These are phyloP conservation scores for Solanum lignicaule DNA, from an alignment of 257 asterid genomes.

Conservation along the genomic window DNA sequence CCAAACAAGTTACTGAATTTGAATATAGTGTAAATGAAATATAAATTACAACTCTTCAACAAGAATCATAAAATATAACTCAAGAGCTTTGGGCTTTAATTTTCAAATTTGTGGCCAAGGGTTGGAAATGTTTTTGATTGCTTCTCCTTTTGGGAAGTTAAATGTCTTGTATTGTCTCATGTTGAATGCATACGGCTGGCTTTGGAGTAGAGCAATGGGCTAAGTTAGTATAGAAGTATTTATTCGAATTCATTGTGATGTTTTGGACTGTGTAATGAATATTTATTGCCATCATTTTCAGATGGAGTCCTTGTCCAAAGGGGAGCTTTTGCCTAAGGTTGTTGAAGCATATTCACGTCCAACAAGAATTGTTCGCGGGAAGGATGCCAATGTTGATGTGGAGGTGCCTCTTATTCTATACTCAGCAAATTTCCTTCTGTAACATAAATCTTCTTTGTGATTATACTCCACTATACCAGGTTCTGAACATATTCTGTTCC, in stretches of 20 bases:
- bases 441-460: not conserved
- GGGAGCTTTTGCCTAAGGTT: conserved; percentile 58
- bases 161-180: not conserved
- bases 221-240: not conserved
- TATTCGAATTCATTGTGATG: not conserved
- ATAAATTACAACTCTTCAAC: not conserved
- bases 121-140: not conserved
- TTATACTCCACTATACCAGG: not conserved
- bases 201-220: not conserved
- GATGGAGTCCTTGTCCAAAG: conserved; percentile 71
- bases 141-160: not conserved
- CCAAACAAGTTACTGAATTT: not conserved
- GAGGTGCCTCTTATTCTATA: conserved; percentile 36
- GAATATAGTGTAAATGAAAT: not conserved
- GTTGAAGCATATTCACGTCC: conserved; percentile 99
- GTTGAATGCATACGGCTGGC: not conserved
- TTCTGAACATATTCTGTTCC: not conserved
- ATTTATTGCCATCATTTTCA: conserved; percentile 10
- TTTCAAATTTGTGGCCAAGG: not conserved
- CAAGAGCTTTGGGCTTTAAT: not conserved
- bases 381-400: conserved; percentile 46
- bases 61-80: not conserved
- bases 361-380: conserved; percentile 87
- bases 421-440: not conserved
- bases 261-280: not conserved